Conservation (phyloP, 2,329 filamentous ascomycete species). For the Corynespora cassiicola region DNA sequence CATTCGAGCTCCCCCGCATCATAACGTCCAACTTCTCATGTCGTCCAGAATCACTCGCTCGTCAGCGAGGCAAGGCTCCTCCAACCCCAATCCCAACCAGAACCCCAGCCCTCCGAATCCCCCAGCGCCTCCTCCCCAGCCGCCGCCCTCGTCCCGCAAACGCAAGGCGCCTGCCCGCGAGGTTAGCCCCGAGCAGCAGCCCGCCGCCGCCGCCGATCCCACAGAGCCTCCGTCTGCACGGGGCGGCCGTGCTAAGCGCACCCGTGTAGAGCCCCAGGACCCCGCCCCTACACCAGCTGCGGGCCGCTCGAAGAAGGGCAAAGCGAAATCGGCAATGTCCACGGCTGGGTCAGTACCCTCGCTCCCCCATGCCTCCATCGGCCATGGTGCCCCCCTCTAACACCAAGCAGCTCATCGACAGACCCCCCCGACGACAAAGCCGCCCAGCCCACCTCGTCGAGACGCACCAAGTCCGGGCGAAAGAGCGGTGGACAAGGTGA, state of each 20-base stretch:
- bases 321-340: conserved; percentile 72
- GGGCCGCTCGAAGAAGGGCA: conserved; percentile 65
- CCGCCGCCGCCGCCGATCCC: conserved; percentile 49
- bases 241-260: conserved; percentile 52
- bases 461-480: conserved; percentile 76
- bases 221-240: conserved; percentile 42
- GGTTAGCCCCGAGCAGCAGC: conserved; percentile 54
- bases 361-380: conserved; percentile 7
- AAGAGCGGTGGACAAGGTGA: conserved; percentile 69
- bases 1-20: too few relatives aligned
- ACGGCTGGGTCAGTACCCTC: conserved; percentile 65
- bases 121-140: conserved; percentile 47
- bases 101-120: conserved; percentile 48
- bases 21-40: conserved; percentile 83
- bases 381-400: conserved; percentile 20
- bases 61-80: conserved; percentile 77
- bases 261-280: conserved; percentile 70
- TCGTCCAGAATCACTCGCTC: conserved; percentile 96
- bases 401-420: conserved; percentile 62
- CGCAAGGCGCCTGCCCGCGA: conserved; percentile 70
- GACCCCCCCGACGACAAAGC: conserved; percentile 70
- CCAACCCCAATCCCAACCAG: too few relatives aligned
- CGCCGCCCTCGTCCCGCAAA: conserved; percentile 68
- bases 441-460: conserved; percentile 66
- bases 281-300: conserved; percentile 45